A percentile compares a stretch with the other conserved stretches of the same genome.
These are phyloP conservation scores for Rhodotorula sp. DNA, from an alignment of 1,284 basidiomycete species.

Conservation along the genomic window DNA sequence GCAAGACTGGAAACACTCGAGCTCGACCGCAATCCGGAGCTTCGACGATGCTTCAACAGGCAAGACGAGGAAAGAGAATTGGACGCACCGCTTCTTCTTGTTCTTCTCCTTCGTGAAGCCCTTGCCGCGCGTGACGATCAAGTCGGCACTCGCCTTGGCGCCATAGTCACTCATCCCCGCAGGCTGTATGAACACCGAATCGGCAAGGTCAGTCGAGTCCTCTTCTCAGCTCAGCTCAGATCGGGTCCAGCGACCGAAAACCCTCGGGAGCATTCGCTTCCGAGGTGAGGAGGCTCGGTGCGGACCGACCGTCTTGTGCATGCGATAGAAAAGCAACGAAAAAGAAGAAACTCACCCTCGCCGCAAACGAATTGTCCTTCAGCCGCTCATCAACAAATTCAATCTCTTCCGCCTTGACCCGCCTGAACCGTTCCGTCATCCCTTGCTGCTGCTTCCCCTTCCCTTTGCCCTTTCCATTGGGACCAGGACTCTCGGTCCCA, in stretches of 20 bases:
- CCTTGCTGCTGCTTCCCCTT: neutral
- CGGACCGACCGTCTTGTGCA: neutral
- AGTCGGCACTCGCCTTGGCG: constrained; percentile 75
- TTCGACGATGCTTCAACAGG: neutral
- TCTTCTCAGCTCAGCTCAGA: no score
- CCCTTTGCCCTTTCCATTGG: constrained; percentile 14
- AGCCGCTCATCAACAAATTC: constrained; percentile 60
- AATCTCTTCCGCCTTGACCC: constrained; percentile 72
- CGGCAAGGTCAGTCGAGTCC: neutral
- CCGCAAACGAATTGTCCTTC: constrained; percentile 78
- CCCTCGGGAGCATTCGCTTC: no score
- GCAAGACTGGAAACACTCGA: neutral
- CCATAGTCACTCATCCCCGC: constrained; percentile 78
- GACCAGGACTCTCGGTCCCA: neutral
- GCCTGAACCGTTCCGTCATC: constrained; percentile 61
- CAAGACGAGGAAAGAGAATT: no score
- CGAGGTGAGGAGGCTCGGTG: neutral
- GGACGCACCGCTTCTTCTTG: constrained; percentile 87
- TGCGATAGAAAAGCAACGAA: neutral
- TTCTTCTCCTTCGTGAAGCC: constrained; percentile 99
- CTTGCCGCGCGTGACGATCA: constrained; percentile 89
- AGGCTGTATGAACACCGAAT: constrained; percentile 52
- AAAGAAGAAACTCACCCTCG: constrained; percentile 60
- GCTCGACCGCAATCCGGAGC: neutral
- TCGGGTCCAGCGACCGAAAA: no score